Evolutionary conservation across 2,329 filamentous ascomycete genomes (phyloP).

Genomic region (Verticillium zaregamsianum): DNA sequence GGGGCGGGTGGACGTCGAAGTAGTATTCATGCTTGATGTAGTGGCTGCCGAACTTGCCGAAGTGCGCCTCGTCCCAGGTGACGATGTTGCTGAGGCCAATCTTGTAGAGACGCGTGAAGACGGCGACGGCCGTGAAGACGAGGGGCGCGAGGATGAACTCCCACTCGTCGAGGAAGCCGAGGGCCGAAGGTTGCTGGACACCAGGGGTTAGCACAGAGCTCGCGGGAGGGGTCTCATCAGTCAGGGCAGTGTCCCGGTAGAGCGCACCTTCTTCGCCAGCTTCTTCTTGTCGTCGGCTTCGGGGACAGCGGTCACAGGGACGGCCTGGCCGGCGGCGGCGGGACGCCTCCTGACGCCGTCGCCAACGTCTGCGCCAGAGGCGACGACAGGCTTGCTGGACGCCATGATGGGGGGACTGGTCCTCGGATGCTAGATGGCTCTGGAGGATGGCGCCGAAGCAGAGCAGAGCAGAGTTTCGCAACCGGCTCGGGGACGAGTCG

Average conservation of each 20-base stretch:
- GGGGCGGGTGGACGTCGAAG: conserved; percentile 83
- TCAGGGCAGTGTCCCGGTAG: neutral
- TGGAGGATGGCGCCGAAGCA: neutral
- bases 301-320: conserved; percentile 27
- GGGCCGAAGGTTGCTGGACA: conserved; percentile 47
- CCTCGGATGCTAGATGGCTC: neutral
- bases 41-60: conserved; percentile 97
- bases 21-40: conserved; percentile 99
- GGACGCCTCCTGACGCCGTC: conserved; percentile 55
- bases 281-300: conserved; percentile 59
- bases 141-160: conserved; percentile 58
- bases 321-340: conserved; percentile 37
- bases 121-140: conserved; percentile 56
- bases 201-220: conserved; percentile 16
- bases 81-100: conserved; percentile 65
- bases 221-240: neutral
- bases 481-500: neutral
- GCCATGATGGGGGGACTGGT: conserved; percentile 37
- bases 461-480: neutral
- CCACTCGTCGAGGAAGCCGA: conserved; percentile 61
- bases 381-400: conserved; percentile 49
- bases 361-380: conserved; percentile 56
- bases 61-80: conserved; percentile 67
- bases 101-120: conserved; percentile 66
- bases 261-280: conserved; percentile 48